Evolutionary conservation across 164 flowering plant species (phyloP), one percentile per base, ranked within the genome.

Genomic region (Vitis rupestris): DNA sequence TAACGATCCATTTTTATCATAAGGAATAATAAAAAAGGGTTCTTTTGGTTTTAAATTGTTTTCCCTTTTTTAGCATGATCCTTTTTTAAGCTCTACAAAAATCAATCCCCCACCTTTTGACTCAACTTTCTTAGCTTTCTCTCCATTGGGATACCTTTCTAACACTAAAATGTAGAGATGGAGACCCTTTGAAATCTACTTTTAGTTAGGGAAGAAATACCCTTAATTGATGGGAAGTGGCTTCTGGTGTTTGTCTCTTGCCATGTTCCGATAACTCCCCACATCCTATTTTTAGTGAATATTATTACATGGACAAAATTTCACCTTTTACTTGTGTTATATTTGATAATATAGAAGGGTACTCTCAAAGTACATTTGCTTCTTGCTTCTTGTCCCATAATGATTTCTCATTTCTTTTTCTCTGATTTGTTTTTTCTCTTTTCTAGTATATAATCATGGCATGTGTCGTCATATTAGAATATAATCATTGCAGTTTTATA

Each of bases 61-160:
- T 78, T 66, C 70, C 75, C 69, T 79, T 72, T 72, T 65, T 70
- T 70, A 69, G 75, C 79, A 75, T 74, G 74, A 50, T 74, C 59
- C 72, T 68, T 69, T 64, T 64, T 67, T 15, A 51, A n/a, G 61
- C 70, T 71, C 65, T 68, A 55, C 16, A 64, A 73, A 57, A 16
- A 16, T 65, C 4, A 37, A 3, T 52, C 31, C 19, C n/a, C 37
- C 27, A 12, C 63, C 50, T 72, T 77, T 80, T 77, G 80, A 74
- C 83, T 74, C 9, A 66, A 63, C 74, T 75, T 76, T 70, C 61
- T 66, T 63, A 11, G 10, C 31, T 37, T n/a, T 60, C 61, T 61
- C 57, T 48, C 48, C 51, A 49, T 50, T 60, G 64, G 51, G 19
- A 48, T 48, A 15, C 50, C 48, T 55, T 65, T 16, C 64, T 70